phyloP scores from a whole-genome alignment of 2,329 filamentous ascomycete species.

The Fusarium hainanense region DNA sequence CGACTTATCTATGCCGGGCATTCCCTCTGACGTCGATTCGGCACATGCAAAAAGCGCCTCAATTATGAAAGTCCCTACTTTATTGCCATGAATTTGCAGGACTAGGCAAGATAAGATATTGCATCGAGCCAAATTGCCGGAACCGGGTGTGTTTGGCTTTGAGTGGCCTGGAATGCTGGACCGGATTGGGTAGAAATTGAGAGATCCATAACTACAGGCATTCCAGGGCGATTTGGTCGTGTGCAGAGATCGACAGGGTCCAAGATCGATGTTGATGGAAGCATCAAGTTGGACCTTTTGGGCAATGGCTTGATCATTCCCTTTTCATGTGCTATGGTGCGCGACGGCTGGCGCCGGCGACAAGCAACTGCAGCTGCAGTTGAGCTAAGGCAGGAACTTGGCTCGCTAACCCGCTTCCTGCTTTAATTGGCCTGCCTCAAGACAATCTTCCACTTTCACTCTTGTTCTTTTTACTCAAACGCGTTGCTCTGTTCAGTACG shows the following conservation, averaged over 20 bases:
- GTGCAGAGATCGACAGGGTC: slow-evolving; percentile 1
- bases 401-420: too few species aligned
- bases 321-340: not conserved
- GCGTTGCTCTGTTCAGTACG: too few species aligned
- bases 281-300: not conserved
- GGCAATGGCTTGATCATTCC: not conserved
- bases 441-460: too few species aligned
- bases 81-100: not conserved
- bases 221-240: not conserved
- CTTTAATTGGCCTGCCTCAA: too few species aligned
- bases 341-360: not conserved
- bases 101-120: not conserved
- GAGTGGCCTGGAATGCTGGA: not conserved
- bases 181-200: slow-evolving; percentile 12
- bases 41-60: not conserved
- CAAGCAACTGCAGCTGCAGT: not conserved
- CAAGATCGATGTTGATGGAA: not conserved
- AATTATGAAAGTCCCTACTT: not conserved
- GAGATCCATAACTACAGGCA: slow-evolving; percentile 15
- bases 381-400: not conserved
- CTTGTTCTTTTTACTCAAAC: too few species aligned
- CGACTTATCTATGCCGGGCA: not conserved
- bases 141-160: not conserved
- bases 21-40: slow-evolving; percentile 1
- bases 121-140: not conserved